Base-by-base conservation (phyloP, 2,329 filamentous ascomycete species). In the Xylaria sp. region DNA sequence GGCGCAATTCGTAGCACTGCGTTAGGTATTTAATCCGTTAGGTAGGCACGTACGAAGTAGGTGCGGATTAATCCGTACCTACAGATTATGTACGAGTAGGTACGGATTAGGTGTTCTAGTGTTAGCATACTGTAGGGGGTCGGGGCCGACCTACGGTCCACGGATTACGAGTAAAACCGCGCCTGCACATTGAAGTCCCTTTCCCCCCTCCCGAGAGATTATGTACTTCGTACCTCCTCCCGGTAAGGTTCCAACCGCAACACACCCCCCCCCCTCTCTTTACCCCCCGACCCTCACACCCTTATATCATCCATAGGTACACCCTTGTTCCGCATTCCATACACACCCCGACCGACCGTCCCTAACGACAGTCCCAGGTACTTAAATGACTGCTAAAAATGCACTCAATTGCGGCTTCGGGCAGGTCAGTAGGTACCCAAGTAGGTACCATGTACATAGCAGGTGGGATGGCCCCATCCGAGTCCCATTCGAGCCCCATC, bases 321-420 rank as follows among this genome's bases (percentile, higher is more conserved):
- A 30, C 23, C 23, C 23, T 30, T 30, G 4, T 4, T 30, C 23
- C 23, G 23, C 23, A 30, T 30, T 4, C 23, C 23, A 1, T 30
- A 30, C 23, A 53, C 39, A 49, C 56, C 13, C 13, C n/a, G 11
- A 6, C 42, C 42, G 13, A 54, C 46, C 19, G 49, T 39, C 53
- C 49, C 54, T 52, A 39, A 54, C 50, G 37, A 46, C 10, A 46
- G 42, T 19, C 23, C 23, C 23, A 16, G 16, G 16, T 16, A 16
- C 16, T 16, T 16, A 4, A 30, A 30, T 5, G 23, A 30, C 49
- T 56, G 44, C 59, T 61, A 61, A 59, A 61, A 61, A 57, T 55
- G 60, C 59, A 57, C 52, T 60, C 60, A 37, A 53, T 59, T 49
- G 60, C 59, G 55, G 55, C 58, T 60, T 60, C 52, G 58, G 60